Evolutionary conservation across 345 rosid species (phyloP), one percentile per base, ranked within the genome.

Genomic region (Microcos paniculata): DNA sequence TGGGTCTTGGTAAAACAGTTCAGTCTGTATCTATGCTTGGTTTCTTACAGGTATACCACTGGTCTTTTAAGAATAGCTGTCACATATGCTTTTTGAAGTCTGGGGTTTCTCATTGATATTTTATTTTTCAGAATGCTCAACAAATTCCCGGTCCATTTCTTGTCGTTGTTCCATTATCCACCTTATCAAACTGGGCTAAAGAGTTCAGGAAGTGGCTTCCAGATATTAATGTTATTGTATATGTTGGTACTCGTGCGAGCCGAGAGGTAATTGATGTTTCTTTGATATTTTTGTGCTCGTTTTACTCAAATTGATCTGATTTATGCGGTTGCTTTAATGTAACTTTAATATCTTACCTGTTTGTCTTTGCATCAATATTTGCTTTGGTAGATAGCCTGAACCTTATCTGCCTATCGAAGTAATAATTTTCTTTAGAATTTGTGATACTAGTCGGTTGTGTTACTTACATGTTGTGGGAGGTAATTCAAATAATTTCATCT

Each of bases 1-100:
- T 96, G 99, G 99, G 99, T 84, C 99, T 96, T 61, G 99, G 99
- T 70, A 96, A 96, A 89, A 96, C 99, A 73, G 98, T 96, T 71
- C 99, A 96, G 89, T 96, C 99, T 35, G 94, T 96, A 73, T 96
- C 99, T 30, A 94, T 96, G 99, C 96, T 96, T 63, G 99, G 99
- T 66, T 96, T 96, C 78, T 82, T 96, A 80, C 99, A 94, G 99
- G 99, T 96, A 72, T 74, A 46, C 16, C 70, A 77, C 67, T 35
- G 57, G 59, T 64, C 62, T 52, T 70, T 45, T 67, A 61, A 53
- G 49, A 35, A 35, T 43, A 59, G 59, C 19, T 52, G 23, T 53
- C 40, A 28, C 19, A 21, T n/a, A n/a, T 42, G 12, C 6, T 73
- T 51, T 10, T 49, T 66, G 43, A 72, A 21, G 9, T 42, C 57